Evolutionary conservation across 2,329 filamentous ascomycete species (phyloP).

Genomic region (Metarhizium guizhouense): DNA sequence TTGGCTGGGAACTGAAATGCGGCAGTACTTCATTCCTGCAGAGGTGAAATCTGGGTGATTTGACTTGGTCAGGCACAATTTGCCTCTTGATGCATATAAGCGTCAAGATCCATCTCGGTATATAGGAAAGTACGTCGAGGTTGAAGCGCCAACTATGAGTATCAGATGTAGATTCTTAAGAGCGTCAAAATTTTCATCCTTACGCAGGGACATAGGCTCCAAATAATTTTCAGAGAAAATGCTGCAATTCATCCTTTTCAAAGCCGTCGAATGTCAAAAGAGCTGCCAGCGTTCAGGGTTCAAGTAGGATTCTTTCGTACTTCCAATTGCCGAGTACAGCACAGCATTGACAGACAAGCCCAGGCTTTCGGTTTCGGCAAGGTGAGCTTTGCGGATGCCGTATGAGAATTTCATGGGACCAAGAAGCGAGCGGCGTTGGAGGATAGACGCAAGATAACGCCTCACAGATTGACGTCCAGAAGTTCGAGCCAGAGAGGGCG

Average conservation of each 20-base stretch:
- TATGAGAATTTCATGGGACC: background rate
- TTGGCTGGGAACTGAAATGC: background rate
- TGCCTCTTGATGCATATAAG: background rate
- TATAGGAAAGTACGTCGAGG: background rate
- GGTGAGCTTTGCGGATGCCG: background rate
- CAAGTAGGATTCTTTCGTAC: background rate
- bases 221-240: background rate
- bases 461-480: constrained; percentile 1
- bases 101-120: background rate
- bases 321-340: background rate
- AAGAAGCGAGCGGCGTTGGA: constrained; percentile 3
- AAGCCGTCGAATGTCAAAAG: background rate
- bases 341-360: background rate
- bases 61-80: background rate
- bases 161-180: background rate
- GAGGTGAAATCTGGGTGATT: background rate
- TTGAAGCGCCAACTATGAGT: background rate
- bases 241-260: background rate
- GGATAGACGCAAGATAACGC: background rate
- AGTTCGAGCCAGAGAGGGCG: constrained; percentile 2
- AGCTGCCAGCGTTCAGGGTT: background rate
- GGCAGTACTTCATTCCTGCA: background rate
- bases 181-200: background rate
- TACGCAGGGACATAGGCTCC: background rate
- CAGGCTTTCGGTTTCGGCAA: background rate